Evolutionary conservation across 441 rosid genomes (phyloP).

Genomic region (Croton setiger): DNA sequence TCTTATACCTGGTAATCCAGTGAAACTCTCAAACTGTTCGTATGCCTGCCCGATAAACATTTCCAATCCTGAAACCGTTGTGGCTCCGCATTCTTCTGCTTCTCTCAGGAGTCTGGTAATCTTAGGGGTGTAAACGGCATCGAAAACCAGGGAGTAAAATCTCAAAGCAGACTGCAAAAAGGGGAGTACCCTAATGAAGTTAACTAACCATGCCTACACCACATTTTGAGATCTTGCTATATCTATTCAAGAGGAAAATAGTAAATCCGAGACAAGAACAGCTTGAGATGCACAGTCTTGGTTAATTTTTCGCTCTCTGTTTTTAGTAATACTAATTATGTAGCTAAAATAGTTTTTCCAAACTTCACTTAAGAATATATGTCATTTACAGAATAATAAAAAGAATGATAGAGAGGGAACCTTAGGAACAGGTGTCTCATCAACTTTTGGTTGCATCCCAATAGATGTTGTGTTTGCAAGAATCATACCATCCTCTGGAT

Average conservation of each 20-base stretch:
- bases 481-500: conserved; percentile 57
- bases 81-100: conserved; percentile 76
- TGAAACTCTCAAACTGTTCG: conserved; percentile 75
- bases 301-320: too few species aligned
- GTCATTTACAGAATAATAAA: background rate
- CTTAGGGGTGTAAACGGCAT: conserved; percentile 87
- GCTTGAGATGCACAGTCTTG: too few species aligned
- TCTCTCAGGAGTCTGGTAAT: conserved; percentile 76
- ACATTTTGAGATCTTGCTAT: background rate
- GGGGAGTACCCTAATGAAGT: conserved; percentile 8
- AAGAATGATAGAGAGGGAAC: conserved; percentile 24
- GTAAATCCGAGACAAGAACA: background rate
- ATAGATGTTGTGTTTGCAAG: conserved; percentile 66
- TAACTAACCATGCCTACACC: background rate
- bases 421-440: conserved; percentile 54
- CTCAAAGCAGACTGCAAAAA: conserved; percentile 57
- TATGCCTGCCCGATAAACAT: conserved; percentile 94
- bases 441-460: conserved; percentile 59
- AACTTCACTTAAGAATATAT: background rate
- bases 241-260: background rate
- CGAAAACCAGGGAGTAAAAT: conserved; percentile 72
- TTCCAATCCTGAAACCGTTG: conserved; percentile 67
- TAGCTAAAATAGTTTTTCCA: background rate
- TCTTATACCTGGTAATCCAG: conserved; percentile 84
- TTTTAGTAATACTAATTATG: too few species aligned